Evolutionary conservation across 305 asterid genomes (phyloP), one percentile per base, ranked within the genome.

Genomic region (Fraxinus sp.): DNA sequence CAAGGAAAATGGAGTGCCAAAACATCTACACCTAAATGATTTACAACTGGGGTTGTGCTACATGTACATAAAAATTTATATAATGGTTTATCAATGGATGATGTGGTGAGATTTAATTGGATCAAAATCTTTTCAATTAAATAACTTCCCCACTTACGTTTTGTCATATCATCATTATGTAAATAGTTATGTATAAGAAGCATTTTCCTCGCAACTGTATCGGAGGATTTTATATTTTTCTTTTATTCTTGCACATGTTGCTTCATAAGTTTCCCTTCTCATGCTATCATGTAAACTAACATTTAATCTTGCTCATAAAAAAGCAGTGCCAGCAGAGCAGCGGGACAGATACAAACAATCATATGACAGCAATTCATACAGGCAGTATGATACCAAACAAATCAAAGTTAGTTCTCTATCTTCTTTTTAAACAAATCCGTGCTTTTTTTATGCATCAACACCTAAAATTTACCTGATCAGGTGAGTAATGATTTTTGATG

Each of bases 361-460:
- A 37, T 90, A 87, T 82, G 98, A 92, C 66, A 84, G 88, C 90
- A 93, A 92, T 88, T 84, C 84, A 79, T 91, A 86, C 83, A 93
- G 93, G 77, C 90, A 87, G 78, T 91, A 86, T 75, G 97, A 92
- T 70, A 79, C 87, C 24, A 91, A 91, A 86, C 92, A 86, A 81
- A 83, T 83, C 87, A 93, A 90, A 80, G 99, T 94, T 75, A 35
- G 97, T 87, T 87, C 86, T 71, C 86, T 86, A 57, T 83, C 88
- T 84, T 83, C 80, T 74, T 22, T 78, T 7, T 39, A 62, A 81
- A 75, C 20, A 76, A 30, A 75, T 59, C 44, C 7, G 30, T 26
- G 16, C 37, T 32, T 77, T 74, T 46, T 73, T 36, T 80, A 33
- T 76, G 59, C 20, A 70, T 37, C 35, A 28, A 52, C 44, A 72